Evolutionary conservation across 495 filamentous ascomycete species (phyloP).

Genomic region (Penicillium alfredii): DNA sequence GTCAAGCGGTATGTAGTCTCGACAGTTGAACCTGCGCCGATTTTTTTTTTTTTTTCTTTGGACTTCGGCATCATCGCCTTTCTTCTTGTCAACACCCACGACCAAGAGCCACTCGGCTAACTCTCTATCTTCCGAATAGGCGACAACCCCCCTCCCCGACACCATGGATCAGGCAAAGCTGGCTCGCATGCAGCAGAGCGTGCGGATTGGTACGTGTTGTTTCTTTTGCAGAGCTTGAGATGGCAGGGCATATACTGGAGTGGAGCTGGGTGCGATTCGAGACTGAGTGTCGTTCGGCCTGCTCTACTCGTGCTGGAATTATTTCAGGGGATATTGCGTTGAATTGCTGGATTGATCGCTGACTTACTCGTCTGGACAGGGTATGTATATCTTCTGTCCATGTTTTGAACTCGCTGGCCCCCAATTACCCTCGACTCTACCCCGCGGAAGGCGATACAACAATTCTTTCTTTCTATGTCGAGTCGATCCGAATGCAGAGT

Average conservation of each 20-base stretch:
- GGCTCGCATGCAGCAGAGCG: slow-evolving; percentile 50
- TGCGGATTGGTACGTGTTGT: slow-evolving; percentile 48
- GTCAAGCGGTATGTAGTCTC: too few relatives aligned
- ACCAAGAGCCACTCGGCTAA: slow-evolving; percentile 13
- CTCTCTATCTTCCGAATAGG: slow-evolving; percentile 10
- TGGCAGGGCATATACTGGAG: too few relatives aligned
- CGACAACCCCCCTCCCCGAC: slow-evolving; percentile 26
- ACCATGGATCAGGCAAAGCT: slow-evolving; percentile 55
- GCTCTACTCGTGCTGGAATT: too few relatives aligned
- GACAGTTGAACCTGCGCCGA: too few relatives aligned
- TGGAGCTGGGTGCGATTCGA: too few relatives aligned
- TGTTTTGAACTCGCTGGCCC: slow-evolving; percentile 3
- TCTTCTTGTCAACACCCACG: too few relatives aligned
- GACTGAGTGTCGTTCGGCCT: too few relatives aligned
- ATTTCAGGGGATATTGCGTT: too few relatives aligned
- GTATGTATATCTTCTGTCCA: slow-evolving; percentile 23
- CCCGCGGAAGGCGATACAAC: too few relatives aligned
- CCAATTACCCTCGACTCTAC: slow-evolving; percentile 1
- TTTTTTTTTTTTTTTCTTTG: background rate
- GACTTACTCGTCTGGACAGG: slow-evolving; percentile 15
- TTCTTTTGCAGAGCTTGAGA: slow-evolving; percentile 10
- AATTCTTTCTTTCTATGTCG: too few relatives aligned
- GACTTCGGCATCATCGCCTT: slow-evolving; percentile 1
- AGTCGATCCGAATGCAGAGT: too few relatives aligned
- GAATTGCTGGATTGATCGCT: background rate